A percentile compares a stretch with the other conserved stretches of the same genome.
These are phyloP conservation scores for Nakazawaea siamensis DNA, from an alignment of 805 yeast genomes.

Conservation along the genomic window DNA sequence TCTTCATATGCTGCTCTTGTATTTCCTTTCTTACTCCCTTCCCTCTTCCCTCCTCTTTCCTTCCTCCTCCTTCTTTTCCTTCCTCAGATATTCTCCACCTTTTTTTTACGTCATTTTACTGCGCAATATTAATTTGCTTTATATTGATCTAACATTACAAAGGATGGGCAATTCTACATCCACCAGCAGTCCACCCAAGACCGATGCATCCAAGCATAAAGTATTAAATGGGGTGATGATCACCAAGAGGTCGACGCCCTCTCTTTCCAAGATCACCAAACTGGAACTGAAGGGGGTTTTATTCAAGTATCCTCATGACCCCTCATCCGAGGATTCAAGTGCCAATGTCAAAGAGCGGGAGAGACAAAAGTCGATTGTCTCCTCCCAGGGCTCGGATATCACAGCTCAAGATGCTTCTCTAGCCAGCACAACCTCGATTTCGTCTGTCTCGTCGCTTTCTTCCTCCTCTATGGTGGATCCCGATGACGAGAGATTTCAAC, in stretches of 20 bases:
- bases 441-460: constrained; percentile 7
- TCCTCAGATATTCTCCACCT: too few species aligned
- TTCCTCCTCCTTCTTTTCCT: too few species aligned
- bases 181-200: too few species aligned
- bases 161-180: too few species aligned
- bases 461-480: constrained; percentile 8
- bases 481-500: constrained; percentile 7
- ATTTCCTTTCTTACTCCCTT: too few species aligned
- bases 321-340: too few species aligned
- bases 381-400: constrained; percentile 9
- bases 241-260: constrained; percentile 2
- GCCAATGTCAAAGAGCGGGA: neutral
- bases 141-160: too few species aligned
- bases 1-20: too few species aligned
- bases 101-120: too few species aligned
- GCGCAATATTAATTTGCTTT: too few species aligned
- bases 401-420: constrained; percentile 2
- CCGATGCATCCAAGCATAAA: too few species aligned
- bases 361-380: constrained; percentile 6
- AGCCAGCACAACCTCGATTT: constrained; percentile 2
- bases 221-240: constrained; percentile 6
- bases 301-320: neutral
- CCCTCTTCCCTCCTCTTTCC: too few species aligned
- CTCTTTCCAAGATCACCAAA: constrained; percentile 3
- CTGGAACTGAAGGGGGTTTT: constrained; percentile 9